A percentile compares a stretch with the other conserved stretches of the same genome.
Conservation (phyloP, 108 stramenopile genomes). For the Nitzschia sp. region DNA sequence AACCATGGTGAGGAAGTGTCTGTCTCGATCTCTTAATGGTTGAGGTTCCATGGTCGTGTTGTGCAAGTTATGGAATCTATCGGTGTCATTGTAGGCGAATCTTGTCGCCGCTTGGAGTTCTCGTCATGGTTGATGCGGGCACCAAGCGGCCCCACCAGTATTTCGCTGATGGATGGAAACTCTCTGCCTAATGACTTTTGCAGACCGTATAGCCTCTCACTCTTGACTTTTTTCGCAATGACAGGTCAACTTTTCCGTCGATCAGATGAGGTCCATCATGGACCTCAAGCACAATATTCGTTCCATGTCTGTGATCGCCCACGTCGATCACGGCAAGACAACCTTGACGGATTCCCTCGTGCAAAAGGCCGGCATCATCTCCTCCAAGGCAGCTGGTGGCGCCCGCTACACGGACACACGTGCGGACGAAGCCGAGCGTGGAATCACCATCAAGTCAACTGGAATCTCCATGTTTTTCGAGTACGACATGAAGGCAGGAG, state of each 20-base stretch:
- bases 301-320: constrained; percentile 99
- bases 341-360: constrained; percentile 99
- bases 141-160: too few species aligned
- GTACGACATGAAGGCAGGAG: constrained; percentile 95
- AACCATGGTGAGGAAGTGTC: too few species aligned
- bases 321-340: constrained; percentile 99
- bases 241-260: constrained; percentile 99
- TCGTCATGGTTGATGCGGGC: too few species aligned
- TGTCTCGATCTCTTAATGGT: too few species aligned
- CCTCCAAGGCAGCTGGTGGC: constrained; percentile 98
- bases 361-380: constrained; percentile 99
- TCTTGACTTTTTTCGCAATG: background rate
- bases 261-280: constrained; percentile 99
- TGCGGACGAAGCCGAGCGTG: constrained; percentile 99
- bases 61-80: too few species aligned
- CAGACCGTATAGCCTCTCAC: too few species aligned
- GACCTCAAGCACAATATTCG: constrained; percentile 99
- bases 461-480: constrained; percentile 99
- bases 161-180: too few species aligned
- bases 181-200: too few species aligned
- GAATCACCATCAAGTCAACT: constrained; percentile 99
- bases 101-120: too few species aligned
- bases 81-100: too few species aligned
- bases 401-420: constrained; percentile 99
- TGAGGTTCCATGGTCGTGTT: too few species aligned